Conservation (phyloP, 106 monocot genomes). For the Chionographis japonica region DNA sequence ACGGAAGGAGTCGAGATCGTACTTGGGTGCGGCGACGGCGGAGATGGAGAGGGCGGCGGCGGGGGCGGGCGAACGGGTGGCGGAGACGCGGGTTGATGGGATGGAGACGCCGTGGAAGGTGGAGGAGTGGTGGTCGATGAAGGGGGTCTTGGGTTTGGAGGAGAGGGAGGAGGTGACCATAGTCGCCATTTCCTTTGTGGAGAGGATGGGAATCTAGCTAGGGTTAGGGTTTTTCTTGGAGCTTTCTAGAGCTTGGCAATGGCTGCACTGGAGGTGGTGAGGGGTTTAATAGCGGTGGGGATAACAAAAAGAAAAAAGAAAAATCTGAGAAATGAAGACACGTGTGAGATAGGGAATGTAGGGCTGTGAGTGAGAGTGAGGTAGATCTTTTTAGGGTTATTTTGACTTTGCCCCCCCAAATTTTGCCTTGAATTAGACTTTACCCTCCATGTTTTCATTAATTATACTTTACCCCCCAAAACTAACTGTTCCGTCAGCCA, state of each 20-base stretch:
- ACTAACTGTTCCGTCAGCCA: no score
- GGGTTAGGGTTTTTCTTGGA: no score
- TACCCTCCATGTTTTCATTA: no score
- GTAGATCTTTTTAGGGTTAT: no score
- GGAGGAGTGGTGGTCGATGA: slow-evolving; percentile 20
- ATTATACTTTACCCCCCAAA: no score
- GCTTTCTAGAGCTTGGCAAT: no score
- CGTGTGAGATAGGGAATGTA: no score
- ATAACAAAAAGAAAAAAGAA: background rate
- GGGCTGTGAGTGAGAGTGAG: no score
- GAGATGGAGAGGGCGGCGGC: slow-evolving; percentile 1
- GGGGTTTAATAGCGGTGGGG: background rate
- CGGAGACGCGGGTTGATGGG: background rate
- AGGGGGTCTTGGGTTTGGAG: slow-evolving; percentile 16
- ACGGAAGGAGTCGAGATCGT: slow-evolving; percentile 58
- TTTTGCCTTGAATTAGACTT: no score
- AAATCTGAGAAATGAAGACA: no score
- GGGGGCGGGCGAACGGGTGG: background rate
- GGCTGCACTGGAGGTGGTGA: no score
- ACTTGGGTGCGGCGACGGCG: slow-evolving; percentile 20
- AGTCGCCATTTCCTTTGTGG: background rate
- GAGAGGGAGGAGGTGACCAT: slow-evolving; percentile 37
- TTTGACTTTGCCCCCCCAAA: no score
- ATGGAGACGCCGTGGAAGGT: slow-evolving; percentile 22
- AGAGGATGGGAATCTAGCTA: background rate